These are phyloP conservation scores for Claviceps cyperi DNA, from an alignment of 2,329 filamentous ascomycete genomes.

Conservation along the genomic window DNA sequence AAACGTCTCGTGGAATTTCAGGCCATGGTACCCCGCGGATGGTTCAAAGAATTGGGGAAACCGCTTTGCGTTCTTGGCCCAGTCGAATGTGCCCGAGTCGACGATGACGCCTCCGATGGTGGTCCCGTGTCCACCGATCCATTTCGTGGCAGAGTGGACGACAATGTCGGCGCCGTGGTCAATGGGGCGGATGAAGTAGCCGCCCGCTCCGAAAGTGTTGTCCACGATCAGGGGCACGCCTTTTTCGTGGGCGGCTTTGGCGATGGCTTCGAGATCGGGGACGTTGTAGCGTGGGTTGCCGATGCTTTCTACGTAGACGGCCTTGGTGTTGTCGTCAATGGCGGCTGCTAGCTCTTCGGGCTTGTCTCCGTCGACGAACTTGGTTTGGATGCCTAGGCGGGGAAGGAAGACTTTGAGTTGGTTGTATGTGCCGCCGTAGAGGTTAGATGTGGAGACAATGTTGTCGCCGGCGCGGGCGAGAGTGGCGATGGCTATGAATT, in stretches of 20 bases:
- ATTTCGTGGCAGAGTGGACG: conserved; percentile 89
- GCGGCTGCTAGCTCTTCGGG: conserved; percentile 63
- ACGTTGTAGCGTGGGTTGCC: conserved; percentile 91
- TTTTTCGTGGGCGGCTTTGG: conserved; percentile 57
- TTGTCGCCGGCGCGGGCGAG: conserved; percentile 86
- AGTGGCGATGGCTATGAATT: conserved; percentile 77
- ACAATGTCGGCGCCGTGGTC: conserved; percentile 88
- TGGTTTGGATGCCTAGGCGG: conserved; percentile 74
- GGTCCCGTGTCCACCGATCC: conserved; percentile 92
- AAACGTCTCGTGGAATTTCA: conserved; percentile 91
- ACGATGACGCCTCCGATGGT: conserved; percentile 78
- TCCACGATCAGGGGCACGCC: conserved; percentile 61
- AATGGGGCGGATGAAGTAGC: conserved; percentile 76
- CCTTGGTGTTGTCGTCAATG: conserved; percentile 90
- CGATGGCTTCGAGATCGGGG: conserved; percentile 78
- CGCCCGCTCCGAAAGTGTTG: conserved; percentile 90
- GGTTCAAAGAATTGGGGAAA: conserved; percentile 92
- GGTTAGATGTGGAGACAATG: conserved; percentile 77
- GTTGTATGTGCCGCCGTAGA: conserved; percentile 95
- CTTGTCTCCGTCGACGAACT: conserved; percentile 73
- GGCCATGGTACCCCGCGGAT: conserved; percentile 76
- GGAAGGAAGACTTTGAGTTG: conserved; percentile 87
- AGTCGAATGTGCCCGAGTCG: conserved; percentile 86
- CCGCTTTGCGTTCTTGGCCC: conserved; percentile 67
- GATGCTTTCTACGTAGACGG: conserved; percentile 81